Evolutionary conservation across 805 yeast species (phyloP).

Genomic region (Zygoascus biomembranicola): DNA sequence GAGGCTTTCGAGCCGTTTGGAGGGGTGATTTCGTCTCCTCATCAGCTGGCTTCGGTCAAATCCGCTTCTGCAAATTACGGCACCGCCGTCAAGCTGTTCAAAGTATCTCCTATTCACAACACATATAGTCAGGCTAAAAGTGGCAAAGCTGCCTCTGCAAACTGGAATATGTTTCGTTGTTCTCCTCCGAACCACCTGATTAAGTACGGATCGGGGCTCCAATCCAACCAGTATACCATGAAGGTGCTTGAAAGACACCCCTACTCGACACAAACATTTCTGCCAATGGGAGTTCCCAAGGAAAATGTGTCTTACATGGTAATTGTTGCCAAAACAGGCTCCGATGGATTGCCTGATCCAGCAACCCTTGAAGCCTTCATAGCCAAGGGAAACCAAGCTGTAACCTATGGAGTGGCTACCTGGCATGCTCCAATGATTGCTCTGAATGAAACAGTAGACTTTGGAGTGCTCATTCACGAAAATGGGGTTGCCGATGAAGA

Average conservation of each 20-base stretch:
- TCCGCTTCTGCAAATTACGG: constrained; percentile 75
- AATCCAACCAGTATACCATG: constrained; percentile 14
- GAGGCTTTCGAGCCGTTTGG: constrained; percentile 62
- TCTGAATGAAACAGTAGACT: constrained; percentile 58
- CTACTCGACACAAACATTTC: constrained; percentile 74
- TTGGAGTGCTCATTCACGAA: constrained; percentile 83
- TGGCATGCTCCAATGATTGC: constrained; percentile 99
- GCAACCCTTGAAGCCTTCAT: constrained; percentile 54
- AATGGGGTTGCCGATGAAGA: constrained; percentile 73
- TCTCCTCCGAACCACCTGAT: constrained; percentile 64
- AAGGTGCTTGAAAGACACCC: constrained; percentile 89
- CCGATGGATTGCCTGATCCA: constrained; percentile 53
- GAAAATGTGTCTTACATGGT: constrained; percentile 56
- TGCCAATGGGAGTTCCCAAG: constrained; percentile 72
- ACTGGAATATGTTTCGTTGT: constrained; percentile 80
- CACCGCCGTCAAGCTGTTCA: constrained; percentile 73
- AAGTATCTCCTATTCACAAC: constrained; percentile 62
- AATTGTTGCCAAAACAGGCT: constrained; percentile 60
- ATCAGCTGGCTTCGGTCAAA: constrained; percentile 46
- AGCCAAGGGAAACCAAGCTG: constrained; percentile 78
- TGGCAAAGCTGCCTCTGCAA: constrained; percentile 44
- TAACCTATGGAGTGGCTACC: constrained; percentile 74
- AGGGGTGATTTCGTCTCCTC: constrained; percentile 66
- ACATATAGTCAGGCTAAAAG: constrained; percentile 42
- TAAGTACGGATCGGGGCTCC: constrained; percentile 3